These are phyloP conservation scores for Saitozyma podzolica DNA, from an alignment of 768 basidiomycete species.

Conservation along the genomic window DNA sequence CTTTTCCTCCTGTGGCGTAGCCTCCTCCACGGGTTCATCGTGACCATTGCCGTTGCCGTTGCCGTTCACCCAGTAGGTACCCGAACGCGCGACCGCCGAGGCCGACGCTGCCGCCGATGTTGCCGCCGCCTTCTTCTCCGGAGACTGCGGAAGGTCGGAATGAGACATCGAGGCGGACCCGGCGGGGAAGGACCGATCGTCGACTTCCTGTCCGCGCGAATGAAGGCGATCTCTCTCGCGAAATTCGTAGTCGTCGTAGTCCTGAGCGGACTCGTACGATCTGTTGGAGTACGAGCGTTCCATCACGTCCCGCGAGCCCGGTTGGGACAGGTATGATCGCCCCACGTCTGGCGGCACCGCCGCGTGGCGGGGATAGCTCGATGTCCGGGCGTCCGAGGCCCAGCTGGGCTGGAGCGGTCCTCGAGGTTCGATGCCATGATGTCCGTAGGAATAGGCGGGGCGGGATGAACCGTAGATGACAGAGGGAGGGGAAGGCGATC, in stretches of 20 bases:
- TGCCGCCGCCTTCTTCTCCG: background rate
- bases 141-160: background rate
- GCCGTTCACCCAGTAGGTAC: background rate
- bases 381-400: too few species aligned
- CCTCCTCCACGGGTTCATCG: background rate
- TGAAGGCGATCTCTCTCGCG: too few species aligned
- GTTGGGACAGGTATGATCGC: background rate
- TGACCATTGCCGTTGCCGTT: background rate
- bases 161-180: background rate
- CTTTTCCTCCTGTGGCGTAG: constrained; percentile 4
- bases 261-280: background rate
- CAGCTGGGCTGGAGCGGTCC: too few species aligned
- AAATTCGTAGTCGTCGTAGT: constrained; percentile 13
- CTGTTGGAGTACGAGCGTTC: background rate
- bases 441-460: too few species aligned
- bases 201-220: background rate
- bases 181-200: background rate
- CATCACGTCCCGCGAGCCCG: background rate
- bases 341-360: background rate
- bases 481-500: too few species aligned
- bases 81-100: too few species aligned
- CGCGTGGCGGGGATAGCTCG: background rate
- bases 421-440: too few species aligned
- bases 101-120: background rate
- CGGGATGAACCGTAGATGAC: too few species aligned